Base-by-base conservation (phyloP, 768 basidiomycete genomes). In the Thelephora ganbajun region DNA sequence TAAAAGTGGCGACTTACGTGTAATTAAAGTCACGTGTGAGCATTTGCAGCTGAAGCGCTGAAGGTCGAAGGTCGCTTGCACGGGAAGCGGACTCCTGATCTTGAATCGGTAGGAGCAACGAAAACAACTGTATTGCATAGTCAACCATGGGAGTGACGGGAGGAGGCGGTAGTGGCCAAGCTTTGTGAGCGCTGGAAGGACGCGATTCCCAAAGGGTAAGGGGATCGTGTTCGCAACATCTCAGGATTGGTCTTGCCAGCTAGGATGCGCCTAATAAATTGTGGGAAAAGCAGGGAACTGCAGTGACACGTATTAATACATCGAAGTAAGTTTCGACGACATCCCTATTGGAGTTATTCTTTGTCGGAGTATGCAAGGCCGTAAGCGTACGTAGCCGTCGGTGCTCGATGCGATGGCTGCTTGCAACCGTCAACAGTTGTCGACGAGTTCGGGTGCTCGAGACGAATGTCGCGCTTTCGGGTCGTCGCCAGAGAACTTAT, bases 381-480 rank as follows among this genome's bases (percentile, higher is more conserved):
- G 63, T 89, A 92, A 0, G 80, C 93, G 63, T n/a, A n/a, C n/a
- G n/a, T 91, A 94, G 5, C 90, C 88, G 61, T 98, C 94, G 1
- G 73, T 73, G 5, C 81, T 87, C 0, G 87, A 81, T 0, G 86
- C 84, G 53, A 97, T 94, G 0, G 89, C 86, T 0, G 92, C 92
- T 62, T 98, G 94, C 14, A 96, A 76, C 0, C 82, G 77, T 1
- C 87, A 89, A 1, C 88, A n/a, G n/a, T n/a, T n/a, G n/a, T n/a
- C n/a, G n/a, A n/a, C n/a, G n/a, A n/a, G n/a, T n/a, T n/a, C n/a
- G n/a, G n/a, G n/a, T n/a, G n/a, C n/a, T n/a, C n/a, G n/a, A n/a
- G n/a, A n/a, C n/a, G n/a, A n/a, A n/a, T n/a, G n/a, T n/a, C n/a
- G n/a, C n/a, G n/a, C n/a, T n/a, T n/a, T n/a, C n/a, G n/a, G n/a